Evolutionary conservation across 2,329 filamentous ascomycete species (phyloP).

Genomic region (Ilyonectria destructans): DNA sequence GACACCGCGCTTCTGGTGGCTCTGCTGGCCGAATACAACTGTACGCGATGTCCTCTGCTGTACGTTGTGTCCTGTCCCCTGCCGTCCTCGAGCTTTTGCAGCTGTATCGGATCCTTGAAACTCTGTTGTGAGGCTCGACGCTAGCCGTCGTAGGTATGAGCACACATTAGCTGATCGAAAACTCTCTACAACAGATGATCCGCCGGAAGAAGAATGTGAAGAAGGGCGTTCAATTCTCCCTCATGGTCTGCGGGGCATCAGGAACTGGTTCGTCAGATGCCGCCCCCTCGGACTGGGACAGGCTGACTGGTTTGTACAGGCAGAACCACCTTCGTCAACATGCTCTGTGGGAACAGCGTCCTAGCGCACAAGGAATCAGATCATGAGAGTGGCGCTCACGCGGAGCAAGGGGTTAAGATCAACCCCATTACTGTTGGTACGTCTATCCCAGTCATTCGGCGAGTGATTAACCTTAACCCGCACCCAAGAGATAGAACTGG

Average conservation of each 20-base stretch:
- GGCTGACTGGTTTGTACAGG: constrained; percentile 66
- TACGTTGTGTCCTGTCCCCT: background rate
- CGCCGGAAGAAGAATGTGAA: constrained; percentile 99
- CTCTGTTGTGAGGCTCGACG: no score
- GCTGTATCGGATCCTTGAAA: background rate
- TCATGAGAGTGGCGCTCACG: constrained; percentile 88
- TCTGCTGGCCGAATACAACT: background rate
- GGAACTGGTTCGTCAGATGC: constrained; percentile 84
- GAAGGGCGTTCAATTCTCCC: constrained; percentile 99
- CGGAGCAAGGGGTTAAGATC: constrained; percentile 98
- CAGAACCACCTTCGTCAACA: constrained; percentile 99
- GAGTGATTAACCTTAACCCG: constrained; percentile 40
- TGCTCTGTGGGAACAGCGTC: constrained; percentile 95
- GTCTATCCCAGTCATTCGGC: constrained; percentile 27
- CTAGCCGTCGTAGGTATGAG: no score
- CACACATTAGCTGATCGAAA: no score
- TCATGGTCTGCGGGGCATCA: constrained; percentile 99
- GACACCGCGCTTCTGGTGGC: background rate
- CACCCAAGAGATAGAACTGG: constrained; percentile 86
- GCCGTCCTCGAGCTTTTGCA: background rate
- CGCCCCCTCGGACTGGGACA: no score
- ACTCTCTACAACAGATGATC: constrained; percentile 83
- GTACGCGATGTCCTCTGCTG: background rate
- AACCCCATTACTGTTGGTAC: constrained; percentile 97
- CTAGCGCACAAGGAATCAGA: constrained; percentile 93